Conservation (phyloP, 148 eudicot genomes). For the Euryodendron excelsum region DNA sequence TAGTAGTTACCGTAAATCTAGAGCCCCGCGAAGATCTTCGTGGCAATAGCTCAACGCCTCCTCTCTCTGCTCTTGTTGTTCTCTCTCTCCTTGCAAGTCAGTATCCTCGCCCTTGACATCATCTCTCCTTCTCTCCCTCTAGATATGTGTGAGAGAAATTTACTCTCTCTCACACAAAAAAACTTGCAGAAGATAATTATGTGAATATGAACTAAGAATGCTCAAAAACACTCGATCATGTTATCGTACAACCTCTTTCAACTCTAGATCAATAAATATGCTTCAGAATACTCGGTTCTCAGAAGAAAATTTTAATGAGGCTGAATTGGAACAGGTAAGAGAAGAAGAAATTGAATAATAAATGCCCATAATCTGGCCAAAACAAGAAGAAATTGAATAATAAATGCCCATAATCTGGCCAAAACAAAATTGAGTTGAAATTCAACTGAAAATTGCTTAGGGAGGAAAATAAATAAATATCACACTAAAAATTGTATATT, state of each 20-base stretch:
- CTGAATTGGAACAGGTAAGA: background rate
- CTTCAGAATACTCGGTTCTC: background rate
- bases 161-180: background rate
- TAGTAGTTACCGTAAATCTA: slow-evolving; percentile 51
- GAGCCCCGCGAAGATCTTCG: slow-evolving; percentile 55
- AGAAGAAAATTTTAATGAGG: background rate
- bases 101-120: slow-evolving; percentile 44
- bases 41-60: slow-evolving; percentile 51
- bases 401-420: too few relatives aligned
- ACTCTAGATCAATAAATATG: background rate
- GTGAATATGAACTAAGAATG: background rate
- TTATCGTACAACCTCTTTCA: background rate
- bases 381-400: too few relatives aligned
- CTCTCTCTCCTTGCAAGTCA: slow-evolving; percentile 69
- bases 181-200: background rate
- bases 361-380: background rate
- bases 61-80: slow-evolving; percentile 65
- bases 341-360: background rate
- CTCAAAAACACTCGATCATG: background rate
- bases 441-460: background rate
- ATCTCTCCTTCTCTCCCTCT: slow-evolving; percentile 10
- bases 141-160: too few relatives aligned
- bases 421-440: background rate
- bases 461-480: too few relatives aligned
- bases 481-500: background rate